A percentile compares a stretch with the other conserved stretches of the same genome.
phyloP scores from a whole-genome alignment of 2,329 filamentous ascomycete species.

The Chaetomium olivaceum region DNA sequence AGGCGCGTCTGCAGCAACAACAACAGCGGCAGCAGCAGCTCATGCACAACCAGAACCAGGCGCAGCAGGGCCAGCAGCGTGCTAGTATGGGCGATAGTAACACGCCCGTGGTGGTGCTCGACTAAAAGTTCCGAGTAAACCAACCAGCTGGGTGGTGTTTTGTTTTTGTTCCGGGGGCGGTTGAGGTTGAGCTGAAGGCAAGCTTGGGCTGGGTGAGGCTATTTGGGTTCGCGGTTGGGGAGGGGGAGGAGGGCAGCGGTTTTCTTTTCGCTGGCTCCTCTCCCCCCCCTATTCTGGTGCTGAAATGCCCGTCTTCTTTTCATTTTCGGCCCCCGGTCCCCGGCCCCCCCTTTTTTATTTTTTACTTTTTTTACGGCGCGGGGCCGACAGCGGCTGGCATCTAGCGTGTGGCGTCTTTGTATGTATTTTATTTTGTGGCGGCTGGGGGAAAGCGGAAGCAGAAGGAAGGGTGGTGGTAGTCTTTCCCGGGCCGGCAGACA shows the following conservation, averaged over 20 bases:
- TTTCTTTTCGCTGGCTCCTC: not conserved
- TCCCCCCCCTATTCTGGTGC: not conserved
- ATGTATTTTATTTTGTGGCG: not conserved
- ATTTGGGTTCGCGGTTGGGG: not conserved
- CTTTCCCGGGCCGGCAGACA: not conserved
- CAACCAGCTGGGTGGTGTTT: not conserved
- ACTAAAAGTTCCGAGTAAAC: not conserved
- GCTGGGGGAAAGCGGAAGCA: not conserved
- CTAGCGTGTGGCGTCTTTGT: not conserved
- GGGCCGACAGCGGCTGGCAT: not conserved
- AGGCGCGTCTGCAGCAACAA: conserved; percentile 3
- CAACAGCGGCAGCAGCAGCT: not conserved
- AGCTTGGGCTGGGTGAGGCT: not conserved
- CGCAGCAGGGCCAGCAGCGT: conserved; percentile 5
- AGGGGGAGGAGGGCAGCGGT: not conserved
- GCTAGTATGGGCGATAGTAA: not conserved
- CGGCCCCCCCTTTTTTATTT: not conserved
- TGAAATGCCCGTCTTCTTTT: not conserved
- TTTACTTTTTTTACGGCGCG: not conserved
- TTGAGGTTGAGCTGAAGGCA: too few species aligned
- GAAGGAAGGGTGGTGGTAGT: not conserved
- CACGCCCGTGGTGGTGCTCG: conserved; percentile 13
- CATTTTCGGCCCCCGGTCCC: not conserved
- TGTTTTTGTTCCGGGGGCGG: not conserved
- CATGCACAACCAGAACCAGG: conserved; percentile 1